A percentile compares a stretch with the other conserved stretches of the same genome.
Evolutionary conservation across 108 stramenopile species (phyloP).

Genomic region (Cyclotella sp.): DNA sequence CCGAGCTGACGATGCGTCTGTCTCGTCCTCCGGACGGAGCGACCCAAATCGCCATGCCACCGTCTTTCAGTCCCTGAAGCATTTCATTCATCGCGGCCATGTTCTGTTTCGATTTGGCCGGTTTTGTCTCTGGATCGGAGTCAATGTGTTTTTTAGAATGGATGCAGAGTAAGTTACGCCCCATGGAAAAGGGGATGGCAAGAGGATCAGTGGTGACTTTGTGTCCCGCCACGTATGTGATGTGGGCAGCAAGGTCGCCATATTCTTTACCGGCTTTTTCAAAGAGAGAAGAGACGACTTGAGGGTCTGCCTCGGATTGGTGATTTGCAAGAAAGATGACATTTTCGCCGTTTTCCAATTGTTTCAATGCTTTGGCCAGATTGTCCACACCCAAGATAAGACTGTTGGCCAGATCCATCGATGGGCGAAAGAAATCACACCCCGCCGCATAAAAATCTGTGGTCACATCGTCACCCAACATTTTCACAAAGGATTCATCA

Average conservation of each 20-base stretch:
- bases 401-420: slow-evolving; percentile 78
- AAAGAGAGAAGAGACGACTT: slow-evolving; percentile 80
- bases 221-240: slow-evolving; percentile 94
- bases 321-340: slow-evolving; percentile 96
- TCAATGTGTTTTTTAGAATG: slow-evolving; percentile 98
- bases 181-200: slow-evolving; percentile 96
- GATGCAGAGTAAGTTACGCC: slow-evolving; percentile 93
- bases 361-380: slow-evolving; percentile 68
- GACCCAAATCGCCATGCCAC: slow-evolving; percentile 93
- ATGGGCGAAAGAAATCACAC: slow-evolving; percentile 91
- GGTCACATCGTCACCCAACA: slow-evolving; percentile 35
- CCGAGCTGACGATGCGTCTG: slow-evolving; percentile 76
- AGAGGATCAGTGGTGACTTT: slow-evolving; percentile 94
- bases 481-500: slow-evolving; percentile 16
- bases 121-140: slow-evolving; percentile 90
- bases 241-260: slow-evolving; percentile 64
- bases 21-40: slow-evolving; percentile 97
- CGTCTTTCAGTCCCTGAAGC: slow-evolving; percentile 80
- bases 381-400: slow-evolving; percentile 83
- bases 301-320: slow-evolving; percentile 97
- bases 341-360: slow-evolving; percentile 86
- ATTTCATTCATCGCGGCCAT: slow-evolving; percentile 87
- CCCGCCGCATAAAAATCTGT: slow-evolving; percentile 89
- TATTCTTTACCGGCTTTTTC: slow-evolving; percentile 67
- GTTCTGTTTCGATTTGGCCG: slow-evolving; percentile 87